Conservation (phyloP, 1,284 basidiomycete genomes). For the Trichosporon sp. region DNA sequence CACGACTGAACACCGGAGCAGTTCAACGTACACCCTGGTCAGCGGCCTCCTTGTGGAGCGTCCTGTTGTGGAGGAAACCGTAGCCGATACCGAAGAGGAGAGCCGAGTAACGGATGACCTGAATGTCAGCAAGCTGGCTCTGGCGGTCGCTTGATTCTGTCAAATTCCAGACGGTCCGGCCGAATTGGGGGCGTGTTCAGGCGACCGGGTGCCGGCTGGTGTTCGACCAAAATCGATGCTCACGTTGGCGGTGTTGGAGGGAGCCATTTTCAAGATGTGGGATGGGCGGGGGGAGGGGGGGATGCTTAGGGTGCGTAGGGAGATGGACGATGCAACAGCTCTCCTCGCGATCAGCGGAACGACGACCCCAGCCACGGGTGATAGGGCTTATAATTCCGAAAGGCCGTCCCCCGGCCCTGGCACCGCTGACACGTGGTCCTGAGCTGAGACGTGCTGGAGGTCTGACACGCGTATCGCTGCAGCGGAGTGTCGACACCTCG, state of each 20-base stretch:
- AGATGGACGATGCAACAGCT: background rate
- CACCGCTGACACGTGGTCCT: background rate
- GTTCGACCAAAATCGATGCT: slow-evolving; percentile 4
- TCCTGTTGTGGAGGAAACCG: slow-evolving; percentile 85
- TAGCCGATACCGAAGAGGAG: slow-evolving; percentile 84
- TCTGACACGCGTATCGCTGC: slow-evolving; percentile 5
- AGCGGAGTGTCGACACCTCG: background rate
- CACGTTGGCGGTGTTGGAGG: slow-evolving; percentile 37
- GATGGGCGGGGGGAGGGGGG: slow-evolving; percentile 1
- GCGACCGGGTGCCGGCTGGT: background rate
- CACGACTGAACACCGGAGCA: background rate
- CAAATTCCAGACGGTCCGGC: background rate
- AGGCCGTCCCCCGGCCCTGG: background rate
- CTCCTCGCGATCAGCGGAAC: background rate
- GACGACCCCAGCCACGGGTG: background rate
- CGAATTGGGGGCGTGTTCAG: background rate
- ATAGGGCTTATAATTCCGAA: background rate
- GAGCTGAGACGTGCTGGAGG: background rate
- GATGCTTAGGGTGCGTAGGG: slow-evolving; percentile 8
- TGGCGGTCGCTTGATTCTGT: background rate
- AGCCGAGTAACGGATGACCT: slow-evolving; percentile 96
- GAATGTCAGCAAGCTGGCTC: slow-evolving; percentile 9
- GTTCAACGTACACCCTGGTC: slow-evolving; percentile 41
- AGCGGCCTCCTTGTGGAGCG: slow-evolving; percentile 79
- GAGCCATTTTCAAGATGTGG: slow-evolving; percentile 34